These are phyloP conservation scores for Pythium utonaiense DNA, from an alignment of 352 stramenopile genomes.

Conservation along the genomic window DNA sequence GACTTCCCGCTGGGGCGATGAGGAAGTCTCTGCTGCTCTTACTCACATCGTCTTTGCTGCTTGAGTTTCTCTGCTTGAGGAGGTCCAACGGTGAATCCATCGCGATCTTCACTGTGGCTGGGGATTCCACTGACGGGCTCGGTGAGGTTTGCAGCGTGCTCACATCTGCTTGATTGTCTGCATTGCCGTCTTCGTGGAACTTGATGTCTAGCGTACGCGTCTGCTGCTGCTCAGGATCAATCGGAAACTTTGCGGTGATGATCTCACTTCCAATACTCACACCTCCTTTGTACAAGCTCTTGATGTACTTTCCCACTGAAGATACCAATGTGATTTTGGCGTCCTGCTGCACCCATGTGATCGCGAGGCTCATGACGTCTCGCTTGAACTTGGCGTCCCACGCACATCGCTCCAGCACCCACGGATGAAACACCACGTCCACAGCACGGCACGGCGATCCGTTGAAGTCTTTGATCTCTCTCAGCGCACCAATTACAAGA, in stretches of 20 bases:
- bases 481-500: constrained; percentile 59
- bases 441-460: constrained; percentile 42
- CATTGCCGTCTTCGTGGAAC: neutral
- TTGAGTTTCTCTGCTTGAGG: constrained; percentile 46
- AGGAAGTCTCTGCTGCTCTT: constrained; percentile 7
- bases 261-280: constrained; percentile 51
- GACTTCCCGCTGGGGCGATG: constrained; percentile 8
- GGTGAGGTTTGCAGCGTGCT: neutral
- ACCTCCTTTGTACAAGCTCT: constrained; percentile 80
- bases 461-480: constrained; percentile 43
- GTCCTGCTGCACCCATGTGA: constrained; percentile 78
- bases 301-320: constrained; percentile 72
- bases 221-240: constrained; percentile 37
- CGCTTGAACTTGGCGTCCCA: constrained; percentile 83
- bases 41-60: constrained; percentile 17
- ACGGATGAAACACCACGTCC: constrained; percentile 81
- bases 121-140: neutral
- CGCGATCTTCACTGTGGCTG: constrained; percentile 8
- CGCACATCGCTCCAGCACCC: constrained; percentile 62
- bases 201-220: constrained; percentile 19
- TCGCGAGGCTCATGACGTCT: constrained; percentile 72
- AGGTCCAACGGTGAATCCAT: constrained; percentile 52
- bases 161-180: constrained; percentile 12
- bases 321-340: constrained; percentile 29
- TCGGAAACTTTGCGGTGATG: constrained; percentile 75